Base-by-base conservation (phyloP, 139 green algal genomes). In the Haematococcus sp. region DNA sequence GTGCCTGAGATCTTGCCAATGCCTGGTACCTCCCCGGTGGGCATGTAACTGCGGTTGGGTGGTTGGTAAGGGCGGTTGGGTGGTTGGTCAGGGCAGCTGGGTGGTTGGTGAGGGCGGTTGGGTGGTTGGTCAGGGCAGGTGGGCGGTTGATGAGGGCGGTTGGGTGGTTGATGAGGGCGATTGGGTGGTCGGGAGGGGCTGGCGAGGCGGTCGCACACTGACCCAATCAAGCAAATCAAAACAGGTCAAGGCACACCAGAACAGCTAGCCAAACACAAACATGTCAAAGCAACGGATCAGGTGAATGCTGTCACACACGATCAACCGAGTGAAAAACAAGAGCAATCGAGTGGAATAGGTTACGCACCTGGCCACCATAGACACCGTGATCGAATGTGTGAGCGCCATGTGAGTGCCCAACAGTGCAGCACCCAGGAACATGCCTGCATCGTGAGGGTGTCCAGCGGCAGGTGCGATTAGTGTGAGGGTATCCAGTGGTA, bases 341-440 rank as follows among this genome's bases (percentile, higher is more conserved):
- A 49, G 7, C 40, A 49, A 49, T 19, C 7, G 7, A 19, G 7
- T 19, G 11, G 11, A 49, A 49, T 11, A 19, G 7, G 11, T 7
- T 49, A 11, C 40, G 7, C 40, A 49, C 40, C 40, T 64, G 28
- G 69, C 69, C 40, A 84, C 27, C 78, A 84, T 84, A 63, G 63
- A 76, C 35, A 84, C 76, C 11, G 83, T 90, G 56, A 95, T 88
- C 55, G 84, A 87, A 74, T 97, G 91, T 0, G 91, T 97, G 73
- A 92, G 75, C 9, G 90, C 88, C 89, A 97, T 94, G 86, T 97
- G 90, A 13, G 91, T 52, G 0, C 90, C 91, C 40, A 97, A 80
- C 28, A 88, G 78, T 15, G 75, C 33, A 7, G 83, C 74, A 1
- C 90, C 91, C 46, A 83, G 46, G 4, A 91, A 83, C 90, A 94